Evolutionary conservation across 768 basidiomycete species (phyloP).

Genomic region (Boletus fagicola): DNA sequence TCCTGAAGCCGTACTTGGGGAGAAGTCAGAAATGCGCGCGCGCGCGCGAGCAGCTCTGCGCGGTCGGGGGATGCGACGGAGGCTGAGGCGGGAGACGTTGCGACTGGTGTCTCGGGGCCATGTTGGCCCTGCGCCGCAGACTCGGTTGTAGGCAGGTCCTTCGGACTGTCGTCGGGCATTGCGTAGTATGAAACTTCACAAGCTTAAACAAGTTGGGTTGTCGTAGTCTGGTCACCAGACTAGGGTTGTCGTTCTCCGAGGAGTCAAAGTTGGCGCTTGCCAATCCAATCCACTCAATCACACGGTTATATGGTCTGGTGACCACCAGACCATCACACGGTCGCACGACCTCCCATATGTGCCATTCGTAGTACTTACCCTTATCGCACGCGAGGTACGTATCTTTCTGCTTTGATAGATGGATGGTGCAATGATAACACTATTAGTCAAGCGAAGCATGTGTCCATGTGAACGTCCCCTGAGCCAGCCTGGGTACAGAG

Average conservation of each 20-base stretch:
- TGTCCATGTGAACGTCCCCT: slow-evolving; percentile 11
- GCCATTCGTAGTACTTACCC: no score
- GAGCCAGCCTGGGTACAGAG: not conserved
- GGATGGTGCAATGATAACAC: not conserved
- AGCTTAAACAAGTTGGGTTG: not conserved
- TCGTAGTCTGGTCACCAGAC: no score
- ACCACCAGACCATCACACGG: not conserved
- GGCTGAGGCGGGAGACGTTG: not conserved
- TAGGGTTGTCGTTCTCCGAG: not conserved
- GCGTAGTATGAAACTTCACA: not conserved
- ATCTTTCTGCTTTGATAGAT: not conserved
- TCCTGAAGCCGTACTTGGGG: slow-evolving; percentile 65
- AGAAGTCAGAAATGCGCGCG: slow-evolving; percentile 63
- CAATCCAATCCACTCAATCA: not conserved
- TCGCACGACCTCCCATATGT: not conserved
- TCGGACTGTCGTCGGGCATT: slow-evolving; percentile 19
- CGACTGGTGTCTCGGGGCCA: not conserved
- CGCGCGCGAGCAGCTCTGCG: slow-evolving; percentile 49
- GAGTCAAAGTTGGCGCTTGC: not conserved
- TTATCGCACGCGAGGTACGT: not conserved
- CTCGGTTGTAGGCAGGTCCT: slow-evolving; percentile 1
- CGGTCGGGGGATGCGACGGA: slow-evolving; percentile 26
- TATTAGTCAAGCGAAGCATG: not conserved
- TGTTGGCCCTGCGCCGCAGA: not conserved
- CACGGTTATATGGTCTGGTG: no score